phyloP scores from a whole-genome alignment of 345 rosid genomes.

The Psidium guajava region DNA sequence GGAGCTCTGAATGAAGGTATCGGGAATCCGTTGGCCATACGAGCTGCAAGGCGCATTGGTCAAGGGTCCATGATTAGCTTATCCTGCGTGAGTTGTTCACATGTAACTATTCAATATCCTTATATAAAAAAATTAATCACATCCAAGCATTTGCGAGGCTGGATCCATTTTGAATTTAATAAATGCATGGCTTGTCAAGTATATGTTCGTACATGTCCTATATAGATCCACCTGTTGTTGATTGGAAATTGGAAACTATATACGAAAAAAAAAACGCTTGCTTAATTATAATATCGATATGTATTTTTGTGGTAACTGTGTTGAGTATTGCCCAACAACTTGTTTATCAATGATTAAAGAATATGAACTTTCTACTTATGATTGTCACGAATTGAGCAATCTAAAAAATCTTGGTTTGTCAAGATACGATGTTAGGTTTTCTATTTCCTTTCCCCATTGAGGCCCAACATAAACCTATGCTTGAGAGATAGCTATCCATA shows the following conservation, averaged over 20 bases:
- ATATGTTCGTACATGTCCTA: background rate
- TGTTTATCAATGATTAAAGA: background rate
- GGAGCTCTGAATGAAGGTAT: background rate
- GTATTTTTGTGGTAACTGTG: too few species aligned
- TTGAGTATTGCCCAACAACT: too few species aligned
- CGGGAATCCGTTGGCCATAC: fast-evolving
- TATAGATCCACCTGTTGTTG: background rate
- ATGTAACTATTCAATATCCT: background rate
- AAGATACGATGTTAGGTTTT: too few species aligned
- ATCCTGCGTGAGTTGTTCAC: background rate
- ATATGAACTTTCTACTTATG: background rate
- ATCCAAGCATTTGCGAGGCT: too few species aligned
- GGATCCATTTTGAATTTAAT: background rate
- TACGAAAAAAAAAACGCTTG: too few species aligned
- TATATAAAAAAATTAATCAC: background rate
- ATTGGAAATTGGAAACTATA: background rate
- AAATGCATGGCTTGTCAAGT: background rate
- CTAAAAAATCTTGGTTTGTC: too few species aligned
- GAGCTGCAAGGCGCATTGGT: too few species aligned
- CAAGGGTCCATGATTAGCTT: constrained; percentile 5
- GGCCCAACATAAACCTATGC: too few species aligned
- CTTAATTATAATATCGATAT: too few species aligned
- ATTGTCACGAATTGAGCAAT: background rate
- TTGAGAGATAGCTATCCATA: too few species aligned
- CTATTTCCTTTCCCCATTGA: too few species aligned